These are phyloP conservation scores for Trypanosoma congolense DNA, from an alignment of 208 protist genomes.

Conservation along the genomic window DNA sequence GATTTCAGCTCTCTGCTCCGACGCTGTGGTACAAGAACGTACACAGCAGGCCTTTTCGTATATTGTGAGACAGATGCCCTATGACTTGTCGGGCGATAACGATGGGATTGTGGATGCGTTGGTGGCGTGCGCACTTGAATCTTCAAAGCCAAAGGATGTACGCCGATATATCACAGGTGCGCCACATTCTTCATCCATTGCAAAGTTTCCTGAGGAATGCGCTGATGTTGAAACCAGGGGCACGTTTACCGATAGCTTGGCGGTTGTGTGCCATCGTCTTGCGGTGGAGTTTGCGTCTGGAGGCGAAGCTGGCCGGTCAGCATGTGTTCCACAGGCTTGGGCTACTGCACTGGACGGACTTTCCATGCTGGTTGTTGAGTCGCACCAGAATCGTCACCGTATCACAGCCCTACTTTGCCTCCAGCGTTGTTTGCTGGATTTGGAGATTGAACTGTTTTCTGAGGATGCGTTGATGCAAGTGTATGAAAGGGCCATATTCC, in stretches of 20 bases:
- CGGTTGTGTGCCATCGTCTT: constrained; percentile 13
- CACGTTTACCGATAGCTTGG: constrained; percentile 14
- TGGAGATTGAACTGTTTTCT: constrained; percentile 30
- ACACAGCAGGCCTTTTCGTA: not conserved
- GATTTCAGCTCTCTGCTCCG: not conserved
- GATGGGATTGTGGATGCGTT: constrained; percentile 19
- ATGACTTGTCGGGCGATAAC: constrained; percentile 9
- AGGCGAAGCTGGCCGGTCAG: not conserved
- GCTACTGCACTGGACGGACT: constrained; percentile 41
- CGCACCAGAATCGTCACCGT: constrained; percentile 25
- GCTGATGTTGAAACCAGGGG: constrained; percentile 1
- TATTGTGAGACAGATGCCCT: constrained; percentile 9
- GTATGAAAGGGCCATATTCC: constrained; percentile 77
- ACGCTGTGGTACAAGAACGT: constrained; percentile 5
- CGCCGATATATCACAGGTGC: not conserved
- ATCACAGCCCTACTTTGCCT: constrained; percentile 53
- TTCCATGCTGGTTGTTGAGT: constrained; percentile 37
- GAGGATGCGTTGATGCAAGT: constrained; percentile 26
- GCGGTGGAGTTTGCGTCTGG: not conserved
- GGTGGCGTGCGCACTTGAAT: constrained; percentile 12
- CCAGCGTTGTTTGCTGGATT: constrained; percentile 57
- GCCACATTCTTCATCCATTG: not conserved
- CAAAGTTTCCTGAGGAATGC: not conserved
- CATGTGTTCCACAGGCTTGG: constrained; percentile 38
- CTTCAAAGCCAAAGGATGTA: not conserved